Evolutionary conservation across 805 yeast genomes (phyloP).

Genomic region (Metahyphopichia silvanorum): DNA sequence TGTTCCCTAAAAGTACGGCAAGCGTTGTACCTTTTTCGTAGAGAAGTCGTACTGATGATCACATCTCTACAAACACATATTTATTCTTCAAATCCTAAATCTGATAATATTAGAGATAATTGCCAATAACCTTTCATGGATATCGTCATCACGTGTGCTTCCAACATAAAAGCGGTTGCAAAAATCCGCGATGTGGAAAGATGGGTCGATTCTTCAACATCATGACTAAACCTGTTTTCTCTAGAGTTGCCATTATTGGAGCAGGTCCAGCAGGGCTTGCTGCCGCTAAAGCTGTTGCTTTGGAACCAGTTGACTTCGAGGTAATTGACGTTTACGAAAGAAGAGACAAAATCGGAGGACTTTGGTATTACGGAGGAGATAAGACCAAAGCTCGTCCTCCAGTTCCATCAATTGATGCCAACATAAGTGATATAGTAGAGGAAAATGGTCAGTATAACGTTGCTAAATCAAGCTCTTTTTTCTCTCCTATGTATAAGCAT

Average conservation of each 20-base stretch:
- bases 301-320: constrained; percentile 43
- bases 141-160: too few relatives aligned
- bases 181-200: too few relatives aligned
- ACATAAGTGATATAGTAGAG: constrained; percentile 11
- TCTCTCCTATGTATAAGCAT: constrained; percentile 55
- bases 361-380: constrained; percentile 58
- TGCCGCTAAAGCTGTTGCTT: constrained; percentile 57
- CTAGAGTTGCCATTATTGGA: constrained; percentile 63
- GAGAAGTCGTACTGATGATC: too few relatives aligned
- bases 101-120: too few relatives aligned
- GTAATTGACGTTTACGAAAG: constrained; percentile 57
- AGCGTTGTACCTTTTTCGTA: too few relatives aligned
- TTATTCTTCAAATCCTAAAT: too few relatives aligned
- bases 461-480: constrained; percentile 12
- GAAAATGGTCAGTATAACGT: constrained; percentile 14
- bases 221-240: constrained; percentile 3
- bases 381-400: constrained; percentile 24
- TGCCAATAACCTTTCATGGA: too few relatives aligned
- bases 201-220: too few relatives aligned
- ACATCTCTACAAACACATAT: too few relatives aligned
- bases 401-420: constrained; percentile 12
- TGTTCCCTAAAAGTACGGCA: too few relatives aligned
- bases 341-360: constrained; percentile 64
- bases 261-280: constrained; percentile 78
- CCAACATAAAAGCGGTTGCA: too few relatives aligned